Evolutionary conservation across 352 stramenopile genomes (phyloP), one percentile per base, ranked within the genome.

Genomic region (Phytophthora podocarpi): DNA sequence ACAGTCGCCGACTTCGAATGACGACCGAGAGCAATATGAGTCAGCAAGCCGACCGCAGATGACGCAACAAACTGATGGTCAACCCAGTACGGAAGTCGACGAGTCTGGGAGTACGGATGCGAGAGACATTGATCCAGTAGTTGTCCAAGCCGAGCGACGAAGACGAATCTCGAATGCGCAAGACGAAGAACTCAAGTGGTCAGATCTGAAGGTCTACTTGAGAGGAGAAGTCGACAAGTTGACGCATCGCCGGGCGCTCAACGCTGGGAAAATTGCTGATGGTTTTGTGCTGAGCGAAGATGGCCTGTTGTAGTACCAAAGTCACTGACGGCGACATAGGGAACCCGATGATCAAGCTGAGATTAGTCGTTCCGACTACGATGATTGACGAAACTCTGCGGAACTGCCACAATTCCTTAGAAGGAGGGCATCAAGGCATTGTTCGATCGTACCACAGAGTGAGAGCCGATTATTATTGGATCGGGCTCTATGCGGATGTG

Each of bases 131-230:
- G 43, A 63, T 18, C 26, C 54, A 3, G 13, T 56, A 6, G 20
- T 23, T 1, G 28, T 63, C 3, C 54, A 63, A 37, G 26, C 21
- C 6, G 35, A 63, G 27, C 32, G 34, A 30, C 34, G 35, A 3
- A 4, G n/a, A 16, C 26, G 43, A 0, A 63, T 63, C 5, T 28
- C 27, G 0, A 41, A 3, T 36, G 34, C 23, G 2, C 34, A 56
- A 37, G 43, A 63, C 13, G 54, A 63, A 27, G 35, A 63, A 9
- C 4, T 9, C 16, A 55, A 18, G 28, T 63, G 35, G 43, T 5
- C 34, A n/a, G 23, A 36, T 5, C 16, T 63, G 0, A 56, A 63
- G 10, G 10, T 11, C 1, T 13, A 21, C 9, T 16, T 62, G 0
- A 7, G 21, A 13, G 40, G 32, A 11, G 26, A 53, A 13, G 4